phyloP scores from a whole-genome alignment of 1,139 yeast genomes.

The Taphrina wiesneri region DNA sequence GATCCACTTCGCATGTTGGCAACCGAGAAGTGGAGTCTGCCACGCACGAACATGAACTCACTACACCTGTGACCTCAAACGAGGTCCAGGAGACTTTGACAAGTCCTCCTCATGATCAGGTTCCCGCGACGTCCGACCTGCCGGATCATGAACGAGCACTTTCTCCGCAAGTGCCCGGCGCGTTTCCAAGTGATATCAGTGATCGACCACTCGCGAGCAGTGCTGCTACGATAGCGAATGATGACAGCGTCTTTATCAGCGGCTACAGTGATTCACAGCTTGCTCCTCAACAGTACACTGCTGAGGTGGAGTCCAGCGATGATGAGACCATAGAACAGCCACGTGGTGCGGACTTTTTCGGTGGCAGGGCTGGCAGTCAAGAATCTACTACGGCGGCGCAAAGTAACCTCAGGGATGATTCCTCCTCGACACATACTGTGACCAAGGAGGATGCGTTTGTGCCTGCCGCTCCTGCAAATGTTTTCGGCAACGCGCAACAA shows the following conservation, averaged over 20 bases:
- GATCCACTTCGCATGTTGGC: background rate
- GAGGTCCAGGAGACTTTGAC: slow-evolving; percentile 14
- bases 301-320: slow-evolving; percentile 29
- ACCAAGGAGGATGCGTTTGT: background rate
- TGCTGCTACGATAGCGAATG: background rate
- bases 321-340: slow-evolving; percentile 28
- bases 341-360: slow-evolving; percentile 16
- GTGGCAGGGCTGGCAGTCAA: background rate
- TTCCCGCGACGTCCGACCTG: background rate
- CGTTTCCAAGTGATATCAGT: background rate
- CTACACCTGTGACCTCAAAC: background rate
- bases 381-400: background rate
- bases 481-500: background rate
- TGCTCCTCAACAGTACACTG: slow-evolving; percentile 1
- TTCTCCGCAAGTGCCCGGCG: slow-evolving; percentile 4
- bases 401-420: background rate
- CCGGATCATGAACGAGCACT: background rate
- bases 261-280: background rate
- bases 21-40: background rate
- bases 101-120: slow-evolving; percentile 21
- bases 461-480: background rate
- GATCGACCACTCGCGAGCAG: background rate
- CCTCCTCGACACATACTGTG: slow-evolving; percentile 8
- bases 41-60: slow-evolving; percentile 6
- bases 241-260: background rate